Conservation (phyloP, 2,329 filamentous ascomycete species). For the Trichophyton schoenleinii region DNA sequence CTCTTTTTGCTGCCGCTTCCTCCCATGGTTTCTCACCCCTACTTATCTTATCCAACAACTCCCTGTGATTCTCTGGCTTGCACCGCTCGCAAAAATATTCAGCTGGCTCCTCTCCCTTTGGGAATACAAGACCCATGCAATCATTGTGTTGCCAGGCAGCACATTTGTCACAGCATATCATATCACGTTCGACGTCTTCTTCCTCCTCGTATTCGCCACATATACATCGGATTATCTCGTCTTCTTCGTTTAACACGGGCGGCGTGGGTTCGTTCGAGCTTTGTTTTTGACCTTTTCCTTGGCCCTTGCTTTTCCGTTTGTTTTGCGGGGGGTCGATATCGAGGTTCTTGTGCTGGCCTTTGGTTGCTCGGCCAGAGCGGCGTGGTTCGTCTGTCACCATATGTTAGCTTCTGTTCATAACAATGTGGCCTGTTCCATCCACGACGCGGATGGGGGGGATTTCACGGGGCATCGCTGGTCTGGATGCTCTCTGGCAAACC, state of each 20-base stretch:
- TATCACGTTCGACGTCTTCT: constrained; percentile 74
- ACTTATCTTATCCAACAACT: constrained; percentile 63
- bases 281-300: constrained; percentile 35
- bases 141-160: constrained; percentile 95
- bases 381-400: constrained; percentile 61
- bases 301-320: constrained; percentile 37
- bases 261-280: constrained; percentile 36
- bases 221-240: constrained; percentile 80
- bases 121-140: constrained; percentile 76
- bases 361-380: constrained; percentile 89
- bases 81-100: constrained; percentile 91
- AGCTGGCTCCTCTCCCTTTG: constrained; percentile 60
- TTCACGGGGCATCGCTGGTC: neutral
- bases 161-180: constrained; percentile 93
- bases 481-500: neutral
- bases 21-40: constrained; percentile 83
- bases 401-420: constrained; percentile 7
- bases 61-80: constrained; percentile 67
- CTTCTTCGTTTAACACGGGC: constrained; percentile 38
- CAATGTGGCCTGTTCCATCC: neutral
- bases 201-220: constrained; percentile 80
- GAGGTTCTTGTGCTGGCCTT: constrained; percentile 87
- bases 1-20: constrained; percentile 49
- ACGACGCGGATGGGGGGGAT: neutral
- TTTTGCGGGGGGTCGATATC: constrained; percentile 52